Evolutionary conservation across 768 basidiomycete genomes (phyloP).

Genomic region (Russula sp.): DNA sequence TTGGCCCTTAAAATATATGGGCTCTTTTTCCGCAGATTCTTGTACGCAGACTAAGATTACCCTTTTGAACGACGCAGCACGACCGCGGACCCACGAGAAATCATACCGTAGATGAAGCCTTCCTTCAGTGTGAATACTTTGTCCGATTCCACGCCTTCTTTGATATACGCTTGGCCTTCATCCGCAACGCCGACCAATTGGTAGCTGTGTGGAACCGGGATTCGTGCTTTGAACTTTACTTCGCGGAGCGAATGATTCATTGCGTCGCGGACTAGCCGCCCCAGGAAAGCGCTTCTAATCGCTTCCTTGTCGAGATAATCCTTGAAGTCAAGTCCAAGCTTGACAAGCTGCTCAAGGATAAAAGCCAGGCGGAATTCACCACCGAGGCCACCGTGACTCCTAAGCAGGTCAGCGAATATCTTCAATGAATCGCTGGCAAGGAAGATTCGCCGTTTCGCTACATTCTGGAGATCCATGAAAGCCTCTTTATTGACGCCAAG

Average conservation of each 20-base stretch:
- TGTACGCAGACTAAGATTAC: constrained; percentile 18
- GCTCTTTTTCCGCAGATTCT: constrained; percentile 10
- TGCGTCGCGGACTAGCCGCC: constrained; percentile 50
- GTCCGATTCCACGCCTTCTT: constrained; percentile 5
- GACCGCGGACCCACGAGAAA: too few relatives aligned
- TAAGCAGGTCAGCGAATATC: constrained; percentile 45
- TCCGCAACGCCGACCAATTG: constrained; percentile 78
- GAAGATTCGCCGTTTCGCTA: constrained; percentile 48
- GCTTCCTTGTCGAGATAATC: constrained; percentile 30
- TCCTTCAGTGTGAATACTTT: constrained; percentile 16
- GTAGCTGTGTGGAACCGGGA: constrained; percentile 60
- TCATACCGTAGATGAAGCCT: constrained; percentile 16
- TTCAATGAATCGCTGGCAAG: constrained; percentile 54
- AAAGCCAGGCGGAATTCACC: constrained; percentile 42
- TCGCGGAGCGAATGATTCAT: constrained; percentile 60
- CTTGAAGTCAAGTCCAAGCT: constrained; percentile 45
- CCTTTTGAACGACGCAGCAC: not conserved
- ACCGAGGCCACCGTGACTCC: constrained; percentile 40
- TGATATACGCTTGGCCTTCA: constrained; percentile 42
- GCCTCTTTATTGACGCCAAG: constrained; percentile 52
- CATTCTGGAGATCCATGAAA: constrained; percentile 58
- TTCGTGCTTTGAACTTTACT: constrained; percentile 70
- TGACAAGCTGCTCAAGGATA: constrained; percentile 44
- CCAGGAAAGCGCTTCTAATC: constrained; percentile 52
- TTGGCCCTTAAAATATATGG: not conserved